These are phyloP conservation scores for Jasminum sambac DNA, from an alignment of 257 asterid species.

Conservation along the genomic window DNA sequence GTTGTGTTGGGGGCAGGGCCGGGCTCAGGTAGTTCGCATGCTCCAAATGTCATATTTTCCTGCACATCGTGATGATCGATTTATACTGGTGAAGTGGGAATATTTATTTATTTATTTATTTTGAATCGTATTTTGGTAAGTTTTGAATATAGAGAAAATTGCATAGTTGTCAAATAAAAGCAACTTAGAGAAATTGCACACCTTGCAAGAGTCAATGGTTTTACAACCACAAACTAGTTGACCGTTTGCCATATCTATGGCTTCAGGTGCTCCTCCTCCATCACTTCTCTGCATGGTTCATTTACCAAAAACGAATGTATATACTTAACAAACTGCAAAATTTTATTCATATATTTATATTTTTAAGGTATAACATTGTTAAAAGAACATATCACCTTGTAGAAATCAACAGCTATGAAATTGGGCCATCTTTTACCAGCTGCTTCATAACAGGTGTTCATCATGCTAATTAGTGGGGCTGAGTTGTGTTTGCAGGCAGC, in stretches of 20 bases:
- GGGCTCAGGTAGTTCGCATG: constrained; percentile 56
- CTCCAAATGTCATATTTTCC: constrained; percentile 68
- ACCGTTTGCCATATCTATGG: constrained; percentile 82
- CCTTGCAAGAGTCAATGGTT: constrained; percentile 69
- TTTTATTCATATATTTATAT: not conserved
- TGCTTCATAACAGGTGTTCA: constrained; percentile 72
- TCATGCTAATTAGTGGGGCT: constrained; percentile 67
- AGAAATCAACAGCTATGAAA: constrained; percentile 85
- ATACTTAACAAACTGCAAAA: not conserved
- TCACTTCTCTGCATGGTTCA: constrained; percentile 76
- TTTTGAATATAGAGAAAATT: not conserved
- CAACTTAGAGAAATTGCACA: constrained; percentile 20
- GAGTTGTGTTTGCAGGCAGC: constrained; percentile 87
- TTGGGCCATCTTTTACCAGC: constrained; percentile 91
- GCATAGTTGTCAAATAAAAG: not conserved
- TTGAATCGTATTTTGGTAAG: no score
- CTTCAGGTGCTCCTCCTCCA: constrained; percentile 92
- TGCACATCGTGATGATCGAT: constrained; percentile 27
- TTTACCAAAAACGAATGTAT: not conserved
- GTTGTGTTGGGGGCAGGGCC: constrained; percentile 34
- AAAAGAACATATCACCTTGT: constrained; percentile 50
- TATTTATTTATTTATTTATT: no score
- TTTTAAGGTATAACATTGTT: not conserved
- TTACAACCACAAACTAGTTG: constrained; percentile 82
- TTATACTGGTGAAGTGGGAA: not conserved